phyloP scores from a whole-genome alignment of 2,329 filamentous ascomycete species.

The Chaetomium sp. region DNA sequence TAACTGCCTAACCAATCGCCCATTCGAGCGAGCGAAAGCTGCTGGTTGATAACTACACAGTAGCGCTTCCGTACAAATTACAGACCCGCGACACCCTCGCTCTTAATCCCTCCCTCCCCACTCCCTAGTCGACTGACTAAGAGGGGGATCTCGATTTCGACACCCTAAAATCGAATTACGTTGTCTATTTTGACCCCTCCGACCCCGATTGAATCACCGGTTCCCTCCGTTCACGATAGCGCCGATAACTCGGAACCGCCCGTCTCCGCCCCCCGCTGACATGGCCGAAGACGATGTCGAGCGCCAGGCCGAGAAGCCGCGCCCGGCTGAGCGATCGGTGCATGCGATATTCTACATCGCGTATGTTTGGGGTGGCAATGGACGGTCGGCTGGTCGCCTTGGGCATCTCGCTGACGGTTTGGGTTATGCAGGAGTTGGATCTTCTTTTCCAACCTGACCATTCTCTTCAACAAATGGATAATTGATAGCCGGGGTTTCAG shows the following conservation, averaged over 20 bases:
- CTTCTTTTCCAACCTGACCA: slow-evolving; percentile 78
- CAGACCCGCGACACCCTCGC: background rate
- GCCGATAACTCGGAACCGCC: background rate
- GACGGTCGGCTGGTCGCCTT: background rate
- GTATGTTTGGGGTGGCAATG: slow-evolving; percentile 33
- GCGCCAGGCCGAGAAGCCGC: slow-evolving; percentile 38
- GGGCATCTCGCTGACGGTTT: slow-evolving; percentile 4
- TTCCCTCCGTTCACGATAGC: background rate
- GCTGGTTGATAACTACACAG: slow-evolving; percentile 3
- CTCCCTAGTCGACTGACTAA: background rate
- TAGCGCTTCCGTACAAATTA: too few species aligned
- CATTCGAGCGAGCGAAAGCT: slow-evolving; percentile 15
- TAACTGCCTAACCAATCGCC: too few species aligned
- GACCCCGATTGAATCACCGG: background rate
- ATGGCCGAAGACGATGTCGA: slow-evolving; percentile 34
- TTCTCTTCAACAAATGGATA: slow-evolving; percentile 92
- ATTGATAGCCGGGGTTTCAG: slow-evolving; percentile 74
- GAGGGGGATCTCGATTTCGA: background rate
- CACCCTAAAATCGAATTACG: background rate
- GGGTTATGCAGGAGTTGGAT: slow-evolving; percentile 67
- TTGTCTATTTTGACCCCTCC: background rate
- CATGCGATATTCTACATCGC: slow-evolving; percentile 44
- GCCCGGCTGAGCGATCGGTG: slow-evolving; percentile 31
- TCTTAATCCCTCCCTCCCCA: slow-evolving; percentile 3
- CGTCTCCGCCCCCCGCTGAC: slow-evolving; percentile 12